phyloP scores from a whole-genome alignment of 2,329 filamentous ascomycete species.

The Sporothrix pallida region DNA sequence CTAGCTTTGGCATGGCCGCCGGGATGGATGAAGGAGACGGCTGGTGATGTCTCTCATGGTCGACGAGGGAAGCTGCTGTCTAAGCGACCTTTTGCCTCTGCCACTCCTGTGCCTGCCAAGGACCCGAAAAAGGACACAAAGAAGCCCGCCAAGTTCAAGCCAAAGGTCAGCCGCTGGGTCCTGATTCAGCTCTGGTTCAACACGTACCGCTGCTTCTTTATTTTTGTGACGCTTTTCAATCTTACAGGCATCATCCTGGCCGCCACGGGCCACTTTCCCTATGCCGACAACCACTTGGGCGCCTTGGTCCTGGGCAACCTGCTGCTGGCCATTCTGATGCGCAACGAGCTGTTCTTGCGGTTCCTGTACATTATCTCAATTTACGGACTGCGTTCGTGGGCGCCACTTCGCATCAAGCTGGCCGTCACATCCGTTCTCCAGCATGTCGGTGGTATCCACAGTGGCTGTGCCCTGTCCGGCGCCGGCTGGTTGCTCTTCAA shows the following conservation, averaged over 20 bases:
- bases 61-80: background rate
- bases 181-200: slow-evolving; percentile 50
- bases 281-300: slow-evolving; percentile 48
- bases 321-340: slow-evolving; percentile 48
- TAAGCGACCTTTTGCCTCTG: background rate
- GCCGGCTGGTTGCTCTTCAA: slow-evolving; percentile 49
- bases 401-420: slow-evolving; percentile 47
- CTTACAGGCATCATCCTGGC: slow-evolving; percentile 47
- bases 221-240: slow-evolving; percentile 47
- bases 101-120: background rate
- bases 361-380: slow-evolving; percentile 48
- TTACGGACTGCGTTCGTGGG: slow-evolving; percentile 49
- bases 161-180: slow-evolving; percentile 44
- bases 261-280: slow-evolving; percentile 44
- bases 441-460: slow-evolving; percentile 52
- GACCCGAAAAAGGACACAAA: background rate
- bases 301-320: slow-evolving; percentile 50
- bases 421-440: slow-evolving; percentile 48
- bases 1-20: slow-evolving; percentile 12
- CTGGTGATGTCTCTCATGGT: background rate
- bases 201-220: slow-evolving; percentile 51
- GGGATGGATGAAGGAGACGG: slow-evolving; percentile 12
- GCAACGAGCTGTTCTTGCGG: slow-evolving; percentile 50
- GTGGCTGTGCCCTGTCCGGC: slow-evolving; percentile 49
- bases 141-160: background rate